Base-by-base conservation (phyloP, 2,329 filamentous ascomycete genomes). In the Arthrobotrys conoides region DNA sequence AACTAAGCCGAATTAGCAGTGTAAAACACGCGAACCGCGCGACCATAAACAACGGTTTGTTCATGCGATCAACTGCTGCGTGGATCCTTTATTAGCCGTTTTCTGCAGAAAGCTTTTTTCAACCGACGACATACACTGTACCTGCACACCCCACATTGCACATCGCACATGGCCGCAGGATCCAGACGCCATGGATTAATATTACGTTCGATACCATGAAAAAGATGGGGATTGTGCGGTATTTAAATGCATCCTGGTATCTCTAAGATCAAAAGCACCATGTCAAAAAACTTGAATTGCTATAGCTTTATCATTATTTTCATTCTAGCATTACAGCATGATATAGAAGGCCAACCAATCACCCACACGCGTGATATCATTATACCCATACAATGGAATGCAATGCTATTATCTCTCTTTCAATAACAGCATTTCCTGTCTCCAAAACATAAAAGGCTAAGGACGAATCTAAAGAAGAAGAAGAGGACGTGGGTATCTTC, bases 31-130 rank as follows among this genome's bases (percentile, higher is more conserved):
- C 66, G 53, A 70, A 38, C 64, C 48, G 48, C 64, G 48, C 51
- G 24, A 44, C 36, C 33, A 44, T 44, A 61, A 61, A 61, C 57
- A 61, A 61, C 57, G n/a, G 16, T 12, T 14, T 3, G 51, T 24
- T 30, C 27, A 3, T 30, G 27, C 27, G 27, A 61, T 22, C 57
- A 44, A 27, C 33, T 44, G 10, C 36, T 22, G 30, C 16, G 10
- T 59, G 36, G 57, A 61, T 61, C 57, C 57, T 61, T 61, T 61
- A 27, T 61, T 61, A 61, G 57, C 12, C 14, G 36, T 61, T 61
- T 61, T n/a, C 5, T 61, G 36, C 18, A 30, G 27, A 30, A 30
- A 6, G 27, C 27, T 30, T 30, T 30, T 30, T 30, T 30, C 27
- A 30, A 30, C 27, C 27, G 6, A 3, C 27, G 2, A 51, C 49